A percentile compares a stretch with the other conserved stretches of the same genome.
Conservation (phyloP, 352 stramenopile species). For the Globisporangium uncinulatum region DNA sequence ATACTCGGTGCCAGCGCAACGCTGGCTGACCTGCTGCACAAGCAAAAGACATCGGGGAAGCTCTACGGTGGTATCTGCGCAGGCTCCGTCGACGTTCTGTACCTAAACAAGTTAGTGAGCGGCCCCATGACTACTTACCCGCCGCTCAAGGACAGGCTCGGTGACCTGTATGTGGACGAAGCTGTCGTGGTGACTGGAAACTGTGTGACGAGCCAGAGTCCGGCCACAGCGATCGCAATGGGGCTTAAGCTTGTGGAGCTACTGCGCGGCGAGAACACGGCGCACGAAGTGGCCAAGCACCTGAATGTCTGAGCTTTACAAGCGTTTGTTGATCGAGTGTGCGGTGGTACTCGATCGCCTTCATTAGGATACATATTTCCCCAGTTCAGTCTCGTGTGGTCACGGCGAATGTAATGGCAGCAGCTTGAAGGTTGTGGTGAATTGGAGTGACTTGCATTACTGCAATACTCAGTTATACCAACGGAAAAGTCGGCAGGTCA, state of each 20-base stretch:
- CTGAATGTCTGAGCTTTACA: background rate
- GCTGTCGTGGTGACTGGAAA: slow-evolving; percentile 51
- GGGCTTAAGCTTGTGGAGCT: slow-evolving; percentile 53
- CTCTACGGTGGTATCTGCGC: slow-evolving; percentile 54
- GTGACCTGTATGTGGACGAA: slow-evolving; percentile 44
- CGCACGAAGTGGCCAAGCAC: slow-evolving; percentile 9
- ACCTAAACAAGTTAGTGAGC: slow-evolving; percentile 40
- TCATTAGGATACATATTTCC: too few relatives aligned
- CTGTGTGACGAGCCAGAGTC: slow-evolving; percentile 62
- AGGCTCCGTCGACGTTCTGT: slow-evolving; percentile 45
- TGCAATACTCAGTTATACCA: too few relatives aligned
- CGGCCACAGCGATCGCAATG: slow-evolving; percentile 50
- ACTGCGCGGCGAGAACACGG: slow-evolving; percentile 35
- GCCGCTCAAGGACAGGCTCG: slow-evolving; percentile 24
- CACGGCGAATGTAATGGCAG: too few relatives aligned
- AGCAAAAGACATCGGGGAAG: slow-evolving; percentile 44
- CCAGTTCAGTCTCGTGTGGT: too few relatives aligned
- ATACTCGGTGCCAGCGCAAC: slow-evolving; percentile 31
- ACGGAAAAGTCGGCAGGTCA: too few relatives aligned
- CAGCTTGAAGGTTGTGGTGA: too few relatives aligned
- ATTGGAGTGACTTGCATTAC: too few relatives aligned
- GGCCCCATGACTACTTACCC: slow-evolving; percentile 37
- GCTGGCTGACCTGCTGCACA: slow-evolving; percentile 38
- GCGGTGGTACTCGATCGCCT: too few relatives aligned
- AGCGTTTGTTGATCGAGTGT: too few relatives aligned